phyloP scores from a whole-genome alignment of 2,329 filamentous ascomycete genomes.

The Pseudofabraea citricarpa region DNA sequence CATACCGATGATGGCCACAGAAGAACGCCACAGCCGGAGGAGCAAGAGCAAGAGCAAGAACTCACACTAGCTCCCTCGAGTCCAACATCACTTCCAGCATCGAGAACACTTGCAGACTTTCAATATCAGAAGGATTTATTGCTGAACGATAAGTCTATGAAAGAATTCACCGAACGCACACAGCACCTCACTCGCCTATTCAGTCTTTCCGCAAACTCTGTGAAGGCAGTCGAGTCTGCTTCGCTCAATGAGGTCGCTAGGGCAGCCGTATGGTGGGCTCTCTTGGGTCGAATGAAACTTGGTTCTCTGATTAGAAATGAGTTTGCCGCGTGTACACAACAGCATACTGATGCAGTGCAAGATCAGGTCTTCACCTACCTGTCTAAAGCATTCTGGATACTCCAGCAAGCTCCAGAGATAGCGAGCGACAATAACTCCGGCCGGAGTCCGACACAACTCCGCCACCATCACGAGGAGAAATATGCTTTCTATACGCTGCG shows the following conservation, averaged over 20 bases:
- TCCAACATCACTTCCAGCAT: too few relatives aligned
- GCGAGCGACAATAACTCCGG: neutral
- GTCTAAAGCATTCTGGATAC: constrained; percentile 79
- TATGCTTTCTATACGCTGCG: neutral
- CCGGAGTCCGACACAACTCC: neutral
- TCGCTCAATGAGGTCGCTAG: constrained; percentile 58
- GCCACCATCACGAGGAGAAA: too few relatives aligned
- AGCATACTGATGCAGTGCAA: constrained; percentile 37
- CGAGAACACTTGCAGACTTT: too few relatives aligned
- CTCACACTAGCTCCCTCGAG: too few relatives aligned
- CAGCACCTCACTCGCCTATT: too few relatives aligned
- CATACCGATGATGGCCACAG: too few relatives aligned
- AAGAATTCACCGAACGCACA: too few relatives aligned
- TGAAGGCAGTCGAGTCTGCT: neutral
- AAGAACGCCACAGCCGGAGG: too few relatives aligned
- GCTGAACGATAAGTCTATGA: too few relatives aligned
- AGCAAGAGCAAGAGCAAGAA: too few relatives aligned
- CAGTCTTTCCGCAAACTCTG: neutral
- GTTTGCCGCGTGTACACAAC: constrained; percentile 46
- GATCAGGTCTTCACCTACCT: constrained; percentile 77
- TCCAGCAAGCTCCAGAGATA: constrained; percentile 31
- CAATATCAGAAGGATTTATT: too few relatives aligned
- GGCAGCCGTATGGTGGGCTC: constrained; percentile 80
- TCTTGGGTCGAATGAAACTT: constrained; percentile 69
- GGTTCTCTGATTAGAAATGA: constrained; percentile 62